Base-by-base conservation (phyloP, 305 asterid genomes). In the Fraxinus floribunda region DNA sequence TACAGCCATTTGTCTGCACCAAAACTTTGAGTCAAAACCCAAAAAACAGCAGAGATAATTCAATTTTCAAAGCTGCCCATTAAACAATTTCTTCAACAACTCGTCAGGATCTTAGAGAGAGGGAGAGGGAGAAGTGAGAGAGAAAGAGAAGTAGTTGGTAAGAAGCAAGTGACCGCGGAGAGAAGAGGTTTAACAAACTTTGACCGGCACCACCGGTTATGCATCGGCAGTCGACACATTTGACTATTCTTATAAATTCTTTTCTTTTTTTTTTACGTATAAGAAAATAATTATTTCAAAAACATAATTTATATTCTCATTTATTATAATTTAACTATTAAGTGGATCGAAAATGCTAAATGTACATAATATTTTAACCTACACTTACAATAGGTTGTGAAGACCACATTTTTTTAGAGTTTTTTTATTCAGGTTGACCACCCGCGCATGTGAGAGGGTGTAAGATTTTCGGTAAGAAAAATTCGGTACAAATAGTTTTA, bases 1-100 rank as follows among this genome's bases (percentile, higher is more conserved):
- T 85, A 90, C 93, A 71, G 92, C 90, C 93, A 90, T 90, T 82
- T 80, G 49, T 30, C 10, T 46, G 80, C 80, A 55, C 74, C 29
- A 64, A 87, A 66, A 84, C n/a, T 60, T 82, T n/a, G 71, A 77
- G 83, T 57, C 44, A 78, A 83, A 83, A 44, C 83, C 75, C 88
- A 82, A 84, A 22, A 88, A 82, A 66, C 62, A 22, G 78, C 15
- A 71, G 77, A 26, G 75, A 74, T 76, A 60, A 39, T 76, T 60
- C 22, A 24, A 64, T 5, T 18, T 15, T 39, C 46, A 6, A n/a
- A 57, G 4, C 82, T 60, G 76, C 80, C 78, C 62, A 62, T 11
- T 49, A 60, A 44, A 26, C n/a, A 68, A 68, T 9, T 24, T 68
- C 44, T 36, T 10, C 22, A 41, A 68, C 41, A 55, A 77, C 76